Percentiles rank a stretch among this genome's conserved stretches.
phyloP scores from a whole-genome alignment of 306 rosid genomes.

The Fragaria iinumae region DNA sequence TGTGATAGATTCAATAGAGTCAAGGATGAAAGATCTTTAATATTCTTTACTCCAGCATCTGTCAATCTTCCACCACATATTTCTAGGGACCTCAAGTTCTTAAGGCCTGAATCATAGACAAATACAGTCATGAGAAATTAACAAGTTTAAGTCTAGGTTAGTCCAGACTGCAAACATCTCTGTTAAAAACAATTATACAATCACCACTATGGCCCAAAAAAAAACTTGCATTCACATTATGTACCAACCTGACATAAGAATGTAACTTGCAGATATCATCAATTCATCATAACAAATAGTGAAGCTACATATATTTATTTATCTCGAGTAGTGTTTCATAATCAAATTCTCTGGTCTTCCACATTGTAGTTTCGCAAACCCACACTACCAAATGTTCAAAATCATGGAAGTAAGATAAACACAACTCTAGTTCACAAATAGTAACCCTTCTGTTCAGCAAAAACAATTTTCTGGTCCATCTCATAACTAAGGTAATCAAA shows the following conservation, averaged over 20 bases:
- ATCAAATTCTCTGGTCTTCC: background rate
- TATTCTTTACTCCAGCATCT: conserved; percentile 83
- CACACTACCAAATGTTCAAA: background rate
- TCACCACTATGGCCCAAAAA: background rate
- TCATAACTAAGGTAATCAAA: background rate
- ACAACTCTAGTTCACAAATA: background rate
- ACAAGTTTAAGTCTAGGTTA: background rate
- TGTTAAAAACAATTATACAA: background rate
- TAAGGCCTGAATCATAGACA: conserved; percentile 56
- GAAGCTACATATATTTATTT: background rate
- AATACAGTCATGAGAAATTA: conserved; percentile 13
- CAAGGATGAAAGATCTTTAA: conserved; percentile 78
- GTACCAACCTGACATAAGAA: background rate
- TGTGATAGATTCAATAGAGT: conserved; percentile 83
- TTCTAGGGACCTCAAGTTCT: conserved; percentile 86
- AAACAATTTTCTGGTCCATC: background rate
- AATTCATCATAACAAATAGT: background rate
- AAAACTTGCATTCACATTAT: background rate
- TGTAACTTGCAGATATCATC: background rate
- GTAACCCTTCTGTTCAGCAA: background rate
- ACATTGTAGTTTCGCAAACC: background rate
- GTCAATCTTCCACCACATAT: conserved; percentile 93
- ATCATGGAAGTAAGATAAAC: too few species aligned
- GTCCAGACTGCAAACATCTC: background rate
- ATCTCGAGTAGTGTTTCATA: background rate